A percentile compares a stretch with the other conserved stretches of the same genome.
Conservation (phyloP, 129 eudicot genomes). For the Heracleum sosnowskyi region DNA sequence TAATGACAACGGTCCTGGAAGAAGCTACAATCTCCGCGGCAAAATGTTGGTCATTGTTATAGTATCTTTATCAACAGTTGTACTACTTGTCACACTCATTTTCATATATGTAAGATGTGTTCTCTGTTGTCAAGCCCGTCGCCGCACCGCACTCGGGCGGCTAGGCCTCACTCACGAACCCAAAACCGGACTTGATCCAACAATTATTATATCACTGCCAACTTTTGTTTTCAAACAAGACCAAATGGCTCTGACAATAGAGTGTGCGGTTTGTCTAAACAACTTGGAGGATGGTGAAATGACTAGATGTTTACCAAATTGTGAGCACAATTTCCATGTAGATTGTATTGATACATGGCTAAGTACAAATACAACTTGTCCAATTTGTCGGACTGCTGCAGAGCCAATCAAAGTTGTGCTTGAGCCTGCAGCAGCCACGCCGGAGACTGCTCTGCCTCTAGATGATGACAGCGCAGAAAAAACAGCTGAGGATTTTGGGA, state of each 20-base stretch:
- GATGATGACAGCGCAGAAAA: constrained; percentile 15
- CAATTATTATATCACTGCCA: constrained; percentile 50
- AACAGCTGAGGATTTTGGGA: constrained; percentile 22
- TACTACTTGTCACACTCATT: constrained; percentile 40
- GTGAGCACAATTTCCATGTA: constrained; percentile 55
- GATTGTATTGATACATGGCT: constrained; percentile 67
- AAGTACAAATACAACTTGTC: constrained; percentile 46
- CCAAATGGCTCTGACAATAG: neutral
- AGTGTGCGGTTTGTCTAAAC: constrained; percentile 63
- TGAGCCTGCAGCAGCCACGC: constrained; percentile 2
- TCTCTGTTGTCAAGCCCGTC: constrained; percentile 45
- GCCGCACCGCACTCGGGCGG: constrained; percentile 27
- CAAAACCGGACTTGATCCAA: constrained; percentile 56
- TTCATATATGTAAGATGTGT: constrained; percentile 55
- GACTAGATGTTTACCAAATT: constrained; percentile 41
- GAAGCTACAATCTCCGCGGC: constrained; percentile 22
- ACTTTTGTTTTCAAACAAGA: constrained; percentile 26
- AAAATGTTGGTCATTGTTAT: constrained; percentile 45
- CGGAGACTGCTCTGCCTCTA: constrained; percentile 35
- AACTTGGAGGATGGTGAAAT: constrained; percentile 40
- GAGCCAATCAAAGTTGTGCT: constrained; percentile 40
- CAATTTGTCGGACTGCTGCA: constrained; percentile 60
- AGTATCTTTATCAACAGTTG: constrained; percentile 43
- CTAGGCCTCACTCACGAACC: constrained; percentile 18
- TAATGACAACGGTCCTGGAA: neutral